These are phyloP conservation scores for Hymenoscyphus salicellus DNA, from an alignment of 2,329 filamentous ascomycete genomes.

Conservation along the genomic window DNA sequence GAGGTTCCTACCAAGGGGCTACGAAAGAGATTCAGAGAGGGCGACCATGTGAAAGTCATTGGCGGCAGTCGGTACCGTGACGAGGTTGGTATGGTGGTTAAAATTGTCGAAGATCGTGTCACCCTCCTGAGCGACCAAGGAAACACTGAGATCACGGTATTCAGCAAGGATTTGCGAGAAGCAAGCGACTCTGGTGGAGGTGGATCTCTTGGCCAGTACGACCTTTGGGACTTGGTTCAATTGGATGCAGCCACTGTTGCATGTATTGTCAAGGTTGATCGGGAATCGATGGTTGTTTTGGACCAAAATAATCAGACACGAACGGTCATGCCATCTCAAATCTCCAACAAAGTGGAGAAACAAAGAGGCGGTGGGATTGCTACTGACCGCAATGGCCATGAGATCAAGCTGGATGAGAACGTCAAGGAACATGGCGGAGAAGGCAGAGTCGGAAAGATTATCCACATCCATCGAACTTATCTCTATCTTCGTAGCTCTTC, in stretches of 20 bases:
- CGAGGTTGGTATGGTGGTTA: slow-evolving; percentile 95
- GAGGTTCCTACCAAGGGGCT: slow-evolving; percentile 90
- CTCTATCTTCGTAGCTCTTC: slow-evolving; percentile 85
- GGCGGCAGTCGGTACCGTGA: slow-evolving; percentile 91
- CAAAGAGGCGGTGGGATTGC: slow-evolving; percentile 77
- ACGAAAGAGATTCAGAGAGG: slow-evolving; percentile 86
- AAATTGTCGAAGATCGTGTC: slow-evolving; percentile 86
- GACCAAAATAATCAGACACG: slow-evolving; percentile 85
- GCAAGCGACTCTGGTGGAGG: slow-evolving; percentile 88
- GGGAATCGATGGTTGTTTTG: slow-evolving; percentile 83
- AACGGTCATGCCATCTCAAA: slow-evolving; percentile 83
- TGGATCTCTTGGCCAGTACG: slow-evolving; percentile 80
- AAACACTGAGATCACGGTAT: slow-evolving; percentile 92
- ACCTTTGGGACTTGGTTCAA: slow-evolving; percentile 90
- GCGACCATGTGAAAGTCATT: slow-evolving; percentile 98
- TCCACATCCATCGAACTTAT: slow-evolving; percentile 91
- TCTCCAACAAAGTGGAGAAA: slow-evolving; percentile 81
- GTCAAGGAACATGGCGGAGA: slow-evolving; percentile 89
- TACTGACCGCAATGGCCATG: slow-evolving; percentile 87
- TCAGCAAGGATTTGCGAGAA: slow-evolving; percentile 93
- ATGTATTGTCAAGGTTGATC: slow-evolving; percentile 91
- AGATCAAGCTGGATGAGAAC: slow-evolving; percentile 87
- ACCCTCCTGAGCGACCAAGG: slow-evolving; percentile 91
- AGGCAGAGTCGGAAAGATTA: slow-evolving; percentile 79
- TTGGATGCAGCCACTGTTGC: slow-evolving; percentile 89